phyloP scores from a whole-genome alignment of 352 stramenopile genomes.

The Pythium coloratum region DNA sequence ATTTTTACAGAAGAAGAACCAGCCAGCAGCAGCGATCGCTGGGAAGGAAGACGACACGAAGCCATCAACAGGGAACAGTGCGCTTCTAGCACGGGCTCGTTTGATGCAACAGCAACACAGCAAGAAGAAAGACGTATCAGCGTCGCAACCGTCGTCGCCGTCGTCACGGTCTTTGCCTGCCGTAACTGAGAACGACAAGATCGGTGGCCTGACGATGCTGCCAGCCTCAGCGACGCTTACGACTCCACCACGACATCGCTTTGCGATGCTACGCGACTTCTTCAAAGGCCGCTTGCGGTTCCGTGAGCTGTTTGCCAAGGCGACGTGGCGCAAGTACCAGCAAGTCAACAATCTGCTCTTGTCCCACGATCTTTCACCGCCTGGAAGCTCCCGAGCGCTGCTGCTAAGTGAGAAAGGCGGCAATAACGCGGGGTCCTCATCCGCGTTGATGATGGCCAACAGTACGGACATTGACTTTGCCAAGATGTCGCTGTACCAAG shows the following conservation, averaged over 20 bases:
- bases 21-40: not conserved
- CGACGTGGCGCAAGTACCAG: constrained; percentile 62
- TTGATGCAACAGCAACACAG: constrained; percentile 25
- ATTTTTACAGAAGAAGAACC: constrained; percentile 28
- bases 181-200: constrained; percentile 14
- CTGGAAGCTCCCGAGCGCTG: constrained; percentile 20
- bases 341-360: constrained; percentile 28
- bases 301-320: constrained; percentile 43
- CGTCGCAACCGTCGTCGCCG: not conserved
- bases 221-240: constrained; percentile 2
- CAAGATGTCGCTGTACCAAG: constrained; percentile 74
- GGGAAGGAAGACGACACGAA: constrained; percentile 3
- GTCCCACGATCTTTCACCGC: constrained; percentile 16
- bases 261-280: constrained; percentile 41
- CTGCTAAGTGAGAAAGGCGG: constrained; percentile 8
- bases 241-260: constrained; percentile 18
- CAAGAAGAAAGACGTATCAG: constrained; percentile 10
- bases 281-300: constrained; percentile 35
- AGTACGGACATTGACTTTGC: constrained; percentile 53
- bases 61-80: constrained; percentile 7
- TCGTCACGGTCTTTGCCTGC: constrained; percentile 6
- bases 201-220: constrained; percentile 20
- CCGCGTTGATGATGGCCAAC: constrained; percentile 10
- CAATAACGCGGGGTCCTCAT: constrained; percentile 1
- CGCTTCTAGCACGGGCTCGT: constrained; percentile 18